phyloP scores from a whole-genome alignment of 2,329 filamentous ascomycete species.

The Pseudopyrenochaeta lycopersici region DNA sequence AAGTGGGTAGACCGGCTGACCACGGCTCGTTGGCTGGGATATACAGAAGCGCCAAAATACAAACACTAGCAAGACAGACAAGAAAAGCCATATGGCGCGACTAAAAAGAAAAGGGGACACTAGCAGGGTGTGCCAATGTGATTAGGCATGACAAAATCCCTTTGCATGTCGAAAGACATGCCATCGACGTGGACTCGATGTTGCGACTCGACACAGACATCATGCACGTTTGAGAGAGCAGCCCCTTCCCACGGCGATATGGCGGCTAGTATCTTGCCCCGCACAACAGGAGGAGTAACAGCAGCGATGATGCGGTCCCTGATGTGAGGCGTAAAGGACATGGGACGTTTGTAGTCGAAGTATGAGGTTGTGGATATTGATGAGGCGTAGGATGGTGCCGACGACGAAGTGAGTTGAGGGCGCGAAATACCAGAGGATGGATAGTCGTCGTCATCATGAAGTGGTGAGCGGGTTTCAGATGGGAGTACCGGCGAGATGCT shows the following conservation, averaged over 20 bases:
- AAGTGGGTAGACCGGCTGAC: slow-evolving; percentile 38
- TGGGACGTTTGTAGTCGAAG: slow-evolving; percentile 42
- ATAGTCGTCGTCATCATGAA: slow-evolving; percentile 28
- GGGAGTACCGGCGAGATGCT: slow-evolving; percentile 17
- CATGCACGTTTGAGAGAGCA: slow-evolving; percentile 39
- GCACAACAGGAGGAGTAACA: slow-evolving; percentile 33
- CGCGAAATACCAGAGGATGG: slow-evolving; percentile 35
- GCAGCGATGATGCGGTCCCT: slow-evolving; percentile 42
- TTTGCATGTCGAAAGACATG: slow-evolving; percentile 47
- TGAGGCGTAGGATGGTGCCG: slow-evolving; percentile 43
- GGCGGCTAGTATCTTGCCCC: slow-evolving; percentile 36
- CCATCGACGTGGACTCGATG: slow-evolving; percentile 46
- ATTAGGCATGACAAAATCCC: slow-evolving; percentile 36
- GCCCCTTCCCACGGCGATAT: slow-evolving; percentile 45
- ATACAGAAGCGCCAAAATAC: slow-evolving; percentile 12
- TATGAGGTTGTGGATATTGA: slow-evolving; percentile 40
- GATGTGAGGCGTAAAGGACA: slow-evolving; percentile 31
- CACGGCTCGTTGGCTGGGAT: slow-evolving; percentile 16
- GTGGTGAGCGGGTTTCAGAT: background rate
- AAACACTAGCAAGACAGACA: slow-evolving; percentile 23
- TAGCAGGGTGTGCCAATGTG: slow-evolving; percentile 35
- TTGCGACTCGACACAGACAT: slow-evolving; percentile 43
- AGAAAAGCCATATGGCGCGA: slow-evolving; percentile 1
- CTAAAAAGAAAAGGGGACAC: background rate
- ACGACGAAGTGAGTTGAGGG: slow-evolving; percentile 40